Evolutionary conservation across 305 asterid species (phyloP).

Genomic region (Plantago coronopus): DNA sequence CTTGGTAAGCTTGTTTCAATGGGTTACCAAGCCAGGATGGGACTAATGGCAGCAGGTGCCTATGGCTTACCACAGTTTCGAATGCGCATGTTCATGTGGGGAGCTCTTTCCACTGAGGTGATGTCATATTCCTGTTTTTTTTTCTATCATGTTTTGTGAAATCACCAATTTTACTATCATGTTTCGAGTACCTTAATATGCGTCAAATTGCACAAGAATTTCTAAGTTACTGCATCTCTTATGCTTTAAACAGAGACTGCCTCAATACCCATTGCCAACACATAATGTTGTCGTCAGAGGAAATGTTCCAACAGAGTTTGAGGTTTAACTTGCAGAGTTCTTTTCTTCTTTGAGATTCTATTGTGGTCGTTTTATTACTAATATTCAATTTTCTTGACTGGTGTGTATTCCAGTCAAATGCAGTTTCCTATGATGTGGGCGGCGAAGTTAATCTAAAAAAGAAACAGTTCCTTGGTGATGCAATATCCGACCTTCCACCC

Average conservation of each 20-base stretch:
- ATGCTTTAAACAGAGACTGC: slow-evolving; percentile 43
- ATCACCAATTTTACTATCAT: not conserved
- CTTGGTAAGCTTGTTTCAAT: slow-evolving; percentile 54
- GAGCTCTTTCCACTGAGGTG: slow-evolving; percentile 63
- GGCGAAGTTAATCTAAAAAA: slow-evolving; percentile 20
- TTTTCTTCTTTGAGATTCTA: not conserved
- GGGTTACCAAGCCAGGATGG: slow-evolving; percentile 76
- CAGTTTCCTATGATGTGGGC: slow-evolving; percentile 55
- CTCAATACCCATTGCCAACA: slow-evolving; percentile 81
- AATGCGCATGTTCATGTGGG: slow-evolving; percentile 83
- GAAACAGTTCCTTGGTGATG: slow-evolving; percentile 56
- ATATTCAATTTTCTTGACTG: not conserved
- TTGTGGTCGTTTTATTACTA: too few relatives aligned
- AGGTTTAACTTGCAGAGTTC: slow-evolving; percentile 36
- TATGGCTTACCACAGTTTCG: slow-evolving; percentile 88
- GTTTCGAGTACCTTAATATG: not conserved
- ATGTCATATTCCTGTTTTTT: not conserved
- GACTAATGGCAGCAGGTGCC: slow-evolving; percentile 87
- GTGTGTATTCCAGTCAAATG: slow-evolving; percentile 38
- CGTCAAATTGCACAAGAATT: not conserved
- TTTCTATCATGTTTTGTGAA: not conserved
- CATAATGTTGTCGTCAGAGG: slow-evolving; percentile 62
- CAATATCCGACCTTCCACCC: slow-evolving; percentile 73
- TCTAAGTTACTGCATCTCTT: not conserved
- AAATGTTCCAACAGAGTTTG: slow-evolving; percentile 53